A percentile compares a stretch with the other conserved stretches of the same genome.
Conservation (phyloP, 164 flowering plant genomes). For the Magnolia sinica region DNA sequence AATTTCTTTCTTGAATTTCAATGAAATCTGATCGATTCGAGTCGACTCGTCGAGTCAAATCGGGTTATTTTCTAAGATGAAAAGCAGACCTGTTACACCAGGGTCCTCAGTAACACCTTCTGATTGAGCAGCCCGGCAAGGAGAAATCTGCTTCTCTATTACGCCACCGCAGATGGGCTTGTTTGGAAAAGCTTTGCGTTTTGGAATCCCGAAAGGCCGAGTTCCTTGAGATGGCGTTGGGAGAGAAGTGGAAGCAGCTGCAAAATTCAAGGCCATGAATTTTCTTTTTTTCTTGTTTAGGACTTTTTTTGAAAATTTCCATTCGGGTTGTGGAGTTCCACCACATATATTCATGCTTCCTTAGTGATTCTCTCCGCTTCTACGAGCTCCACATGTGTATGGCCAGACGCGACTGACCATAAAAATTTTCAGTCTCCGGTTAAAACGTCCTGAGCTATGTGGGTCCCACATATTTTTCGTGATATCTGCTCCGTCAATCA, state of each 20-base stretch:
- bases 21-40: no score
- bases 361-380: background rate
- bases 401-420: background rate
- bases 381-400: background rate
- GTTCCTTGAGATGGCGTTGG: background rate
- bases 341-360: background rate
- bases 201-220: background rate
- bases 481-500: no score
- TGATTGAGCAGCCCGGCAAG: slow-evolving; percentile 12
- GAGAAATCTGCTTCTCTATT: slow-evolving; percentile 6
- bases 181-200: background rate
- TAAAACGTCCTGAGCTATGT: no score
- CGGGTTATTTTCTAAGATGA: no score
- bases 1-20: no score
- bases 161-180: background rate
- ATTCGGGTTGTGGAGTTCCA: background rate
- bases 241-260: slow-evolving; percentile 7
- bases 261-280: slow-evolving; percentile 10
- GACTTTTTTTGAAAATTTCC: background rate
- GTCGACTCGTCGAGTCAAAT: no score
- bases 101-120: slow-evolving; percentile 12
- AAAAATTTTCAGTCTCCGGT: no score
- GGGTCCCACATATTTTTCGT: no score
- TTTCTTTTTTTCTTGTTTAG: background rate
- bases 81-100: background rate